Evolutionary conservation across 768 basidiomycete genomes (phyloP).

Genomic region (Rhizopogon sp.): DNA sequence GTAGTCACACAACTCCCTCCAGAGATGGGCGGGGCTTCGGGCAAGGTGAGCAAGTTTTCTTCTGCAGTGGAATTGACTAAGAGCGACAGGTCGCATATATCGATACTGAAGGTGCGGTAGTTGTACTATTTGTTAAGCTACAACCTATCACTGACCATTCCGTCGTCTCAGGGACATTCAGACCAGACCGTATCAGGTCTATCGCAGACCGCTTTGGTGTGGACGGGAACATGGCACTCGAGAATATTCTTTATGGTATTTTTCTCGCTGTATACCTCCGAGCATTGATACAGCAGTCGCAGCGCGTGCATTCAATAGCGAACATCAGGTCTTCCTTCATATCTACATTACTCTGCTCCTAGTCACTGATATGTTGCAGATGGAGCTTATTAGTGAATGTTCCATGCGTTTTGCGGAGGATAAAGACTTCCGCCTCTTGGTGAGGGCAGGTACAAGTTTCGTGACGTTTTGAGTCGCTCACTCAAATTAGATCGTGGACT

Average conservation of each 20-base stretch:
- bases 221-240: conserved; percentile 80
- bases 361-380: conserved; percentile 36
- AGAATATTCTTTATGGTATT: conserved; percentile 87
- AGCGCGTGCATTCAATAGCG: conserved; percentile 90
- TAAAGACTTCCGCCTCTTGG: conserved; percentile 74
- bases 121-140: background rate
- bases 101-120: conserved; percentile 68
- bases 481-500: conserved; percentile 74
- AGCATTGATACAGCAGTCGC: conserved; percentile 11
- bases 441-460: conserved; percentile 18
- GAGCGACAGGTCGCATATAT: conserved; percentile 75
- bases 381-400: conserved; percentile 90
- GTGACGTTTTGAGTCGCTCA: conserved; percentile 4
- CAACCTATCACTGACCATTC: conserved; percentile 16
- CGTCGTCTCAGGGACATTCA: conserved; percentile 70
- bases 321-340: conserved; percentile 65
- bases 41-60: conserved; percentile 53
- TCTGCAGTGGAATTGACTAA: background rate
- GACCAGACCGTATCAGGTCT: conserved; percentile 86
- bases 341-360: background rate
- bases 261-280: background rate
- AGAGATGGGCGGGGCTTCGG: conserved; percentile 86
- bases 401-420: conserved; percentile 87
- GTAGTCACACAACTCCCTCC: conserved; percentile 85
- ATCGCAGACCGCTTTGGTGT: conserved; percentile 94